Base-by-base conservation (phyloP, 768 basidiomycete genomes). In the Tulasnella sp. region DNA sequence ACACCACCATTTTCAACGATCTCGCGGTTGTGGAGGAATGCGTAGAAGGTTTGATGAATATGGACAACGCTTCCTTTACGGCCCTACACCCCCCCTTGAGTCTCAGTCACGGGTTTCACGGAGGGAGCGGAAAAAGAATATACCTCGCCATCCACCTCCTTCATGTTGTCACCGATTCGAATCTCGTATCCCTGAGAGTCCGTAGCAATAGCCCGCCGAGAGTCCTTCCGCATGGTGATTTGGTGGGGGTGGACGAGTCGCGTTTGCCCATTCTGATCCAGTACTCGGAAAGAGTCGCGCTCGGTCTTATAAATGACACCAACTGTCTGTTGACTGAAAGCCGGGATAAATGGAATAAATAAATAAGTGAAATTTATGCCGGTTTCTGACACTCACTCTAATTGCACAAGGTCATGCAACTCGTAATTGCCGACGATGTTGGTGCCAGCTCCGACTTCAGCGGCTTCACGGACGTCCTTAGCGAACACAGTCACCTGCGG, bases 281-380 rank as follows among this genome's bases (percentile, higher is more conserved):
- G 86, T 1, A 99, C 92, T 75, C 96, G 93, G 89, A 99, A 95
- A 9, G 94, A 91, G 81, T 95, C 94, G 17, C 95, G 91, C 82
- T 99, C 97, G 1, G 96, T 96, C 83, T 97, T 96, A 88, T 92
- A 97, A 79, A 99, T 97, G 77, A 99, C 94, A 82, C 96, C 97
- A 42, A 96, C 94, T 5, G 96, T 97, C 82, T 96, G 93, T 38
- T 89, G 87, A 83, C 96, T 98, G 79, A n/a, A 54, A 17, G 29
- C 37, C 29, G 11, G 25, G 58, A 40, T 67, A 7, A 69, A 3
- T 38, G 67, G 14, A 37, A 17, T 52, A 31, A 64, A 6, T 9
- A 45, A 42, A 29, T 29, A 40, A 29, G 69, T 45, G 31, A 38
- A 2, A 37, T 22, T 42, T 58, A 14, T 70, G 19, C 34, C 39